A percentile compares a stretch with the other conserved stretches of the same genome.
Evolutionary conservation across 2,329 filamentous ascomycete genomes (phyloP).

Genomic region (Aureobasidium sp.): DNA sequence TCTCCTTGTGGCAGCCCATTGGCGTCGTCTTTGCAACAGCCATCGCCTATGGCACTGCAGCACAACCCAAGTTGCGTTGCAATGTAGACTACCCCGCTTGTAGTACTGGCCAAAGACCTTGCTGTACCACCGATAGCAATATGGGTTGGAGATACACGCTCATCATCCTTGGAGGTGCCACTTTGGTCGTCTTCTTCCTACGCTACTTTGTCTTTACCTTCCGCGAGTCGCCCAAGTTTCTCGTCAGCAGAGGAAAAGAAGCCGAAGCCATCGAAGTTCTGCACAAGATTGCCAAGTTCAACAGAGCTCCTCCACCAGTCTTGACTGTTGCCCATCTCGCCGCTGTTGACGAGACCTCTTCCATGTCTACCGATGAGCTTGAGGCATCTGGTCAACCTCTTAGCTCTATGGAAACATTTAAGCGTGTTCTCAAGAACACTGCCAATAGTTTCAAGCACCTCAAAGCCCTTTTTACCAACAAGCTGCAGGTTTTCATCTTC

Average conservation of each 20-base stretch:
- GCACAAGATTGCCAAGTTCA: slow-evolving; percentile 38
- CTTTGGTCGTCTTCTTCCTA: slow-evolving; percentile 41
- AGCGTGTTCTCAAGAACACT: neutral
- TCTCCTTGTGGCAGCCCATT: slow-evolving; percentile 51
- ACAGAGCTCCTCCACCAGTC: slow-evolving; percentile 21
- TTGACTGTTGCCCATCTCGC: slow-evolving; percentile 7
- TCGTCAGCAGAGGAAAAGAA: slow-evolving; percentile 48
- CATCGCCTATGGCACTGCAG: slow-evolving; percentile 40
- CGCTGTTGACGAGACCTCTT: neutral
- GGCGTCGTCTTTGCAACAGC: slow-evolving; percentile 46
- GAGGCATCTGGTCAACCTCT: neutral
- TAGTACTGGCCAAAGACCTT: slow-evolving; percentile 27
- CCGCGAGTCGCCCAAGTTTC: slow-evolving; percentile 54
- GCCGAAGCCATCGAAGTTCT: slow-evolving; percentile 43
- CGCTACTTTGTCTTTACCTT: slow-evolving; percentile 50
- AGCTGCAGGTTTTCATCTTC: slow-evolving; percentile 11
- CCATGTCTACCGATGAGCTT: neutral
- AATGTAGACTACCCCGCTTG: slow-evolving; percentile 40
- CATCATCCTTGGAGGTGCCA: slow-evolving; percentile 35
- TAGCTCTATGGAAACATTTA: neutral
- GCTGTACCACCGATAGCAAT: slow-evolving; percentile 34
- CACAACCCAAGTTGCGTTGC: slow-evolving; percentile 5
- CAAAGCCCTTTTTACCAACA: slow-evolving; percentile 11
- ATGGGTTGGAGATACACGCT: slow-evolving; percentile 40
- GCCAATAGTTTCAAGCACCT: slow-evolving; percentile 12